Conservation (phyloP, 2,329 filamentous ascomycete species). For the Ophiostoma sp. region DNA sequence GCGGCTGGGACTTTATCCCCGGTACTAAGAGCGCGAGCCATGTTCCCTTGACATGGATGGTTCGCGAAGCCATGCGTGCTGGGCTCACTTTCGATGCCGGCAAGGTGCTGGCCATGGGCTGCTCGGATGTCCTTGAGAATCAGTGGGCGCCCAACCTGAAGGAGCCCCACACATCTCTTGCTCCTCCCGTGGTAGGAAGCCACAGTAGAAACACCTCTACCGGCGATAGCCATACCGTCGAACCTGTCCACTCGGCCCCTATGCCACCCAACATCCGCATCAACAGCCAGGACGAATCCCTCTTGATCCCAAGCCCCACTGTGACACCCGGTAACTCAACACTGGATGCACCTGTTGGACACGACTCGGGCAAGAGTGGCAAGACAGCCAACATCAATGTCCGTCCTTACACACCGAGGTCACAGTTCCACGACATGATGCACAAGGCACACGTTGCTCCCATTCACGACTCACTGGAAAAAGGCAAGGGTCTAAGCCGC, state of each 20-base stretch:
- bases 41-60: constrained; percentile 62
- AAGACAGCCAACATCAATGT: not conserved
- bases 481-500: constrained; percentile 51
- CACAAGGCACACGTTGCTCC: constrained; percentile 48
- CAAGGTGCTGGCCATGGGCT: constrained; percentile 63
- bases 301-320: constrained; percentile 14
- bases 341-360: not conserved
- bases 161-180: not conserved
- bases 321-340: constrained; percentile 24
- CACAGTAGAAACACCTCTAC: not conserved
- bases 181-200: not conserved
- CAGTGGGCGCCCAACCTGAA: constrained; percentile 16
- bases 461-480: constrained; percentile 68
- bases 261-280: constrained; percentile 34
- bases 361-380: not conserved
- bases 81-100: constrained; percentile 65
- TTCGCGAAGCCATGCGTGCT: constrained; percentile 53
- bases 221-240: not conserved
- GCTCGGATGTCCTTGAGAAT: constrained; percentile 42
- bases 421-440: constrained; percentile 53
- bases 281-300: constrained; percentile 31
- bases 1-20: constrained; percentile 58
- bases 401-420: constrained; percentile 25
- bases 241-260: constrained; percentile 14
- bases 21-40: constrained; percentile 59